Evolutionary conservation across 2,329 filamentous ascomycete species (phyloP), one percentile per base, ranked within the genome.

Genomic region (Cadophora luteo-olivacea): DNA sequence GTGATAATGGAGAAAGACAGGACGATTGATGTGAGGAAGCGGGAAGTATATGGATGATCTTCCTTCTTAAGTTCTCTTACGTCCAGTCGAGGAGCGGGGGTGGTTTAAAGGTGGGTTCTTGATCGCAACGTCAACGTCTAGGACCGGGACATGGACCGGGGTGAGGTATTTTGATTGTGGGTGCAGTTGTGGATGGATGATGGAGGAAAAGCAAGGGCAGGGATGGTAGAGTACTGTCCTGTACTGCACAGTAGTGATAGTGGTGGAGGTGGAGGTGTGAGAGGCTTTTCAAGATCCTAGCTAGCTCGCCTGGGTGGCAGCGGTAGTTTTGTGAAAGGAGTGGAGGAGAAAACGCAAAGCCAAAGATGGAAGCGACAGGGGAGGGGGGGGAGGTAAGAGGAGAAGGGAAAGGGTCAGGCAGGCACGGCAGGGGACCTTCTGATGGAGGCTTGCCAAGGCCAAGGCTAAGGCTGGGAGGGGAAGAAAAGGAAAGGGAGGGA

Each of bases 1-100:
- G 25, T 52, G 60, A 12, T 45, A 64, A 67, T 67, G 65, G 57
- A 70, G 66, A 65, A 45, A 25, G 45, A 61, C 61, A 38, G 48
- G 65, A 64, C 58, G 38, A 32, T 33, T 48, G 63, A 33, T 33
- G 69, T 64, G 66, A 69, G 66, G 52, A 71, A 70, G 54, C 52
- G 72, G 72, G 70, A 74, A 69, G 68, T 71, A 68, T 73, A 66
- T 68, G 68, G 73, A 60, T 66, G 72, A 76, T 76, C 74, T 61
- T 58, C 16, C n/a, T 36, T 38, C 19, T 33, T 19, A n/a, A 32
- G 51, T 54, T 29, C 24, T 32, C 4, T 38, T 36, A 57, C 54
- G 65, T 52, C 32, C 52, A 63, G 68, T 57, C 29, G 66, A 69
- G 61, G 65, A 49, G 68, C 11, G 60, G 36, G 48, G 49, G 65